Conservation (phyloP, 106 monocot genomes). For the Triglochin maritima region DNA sequence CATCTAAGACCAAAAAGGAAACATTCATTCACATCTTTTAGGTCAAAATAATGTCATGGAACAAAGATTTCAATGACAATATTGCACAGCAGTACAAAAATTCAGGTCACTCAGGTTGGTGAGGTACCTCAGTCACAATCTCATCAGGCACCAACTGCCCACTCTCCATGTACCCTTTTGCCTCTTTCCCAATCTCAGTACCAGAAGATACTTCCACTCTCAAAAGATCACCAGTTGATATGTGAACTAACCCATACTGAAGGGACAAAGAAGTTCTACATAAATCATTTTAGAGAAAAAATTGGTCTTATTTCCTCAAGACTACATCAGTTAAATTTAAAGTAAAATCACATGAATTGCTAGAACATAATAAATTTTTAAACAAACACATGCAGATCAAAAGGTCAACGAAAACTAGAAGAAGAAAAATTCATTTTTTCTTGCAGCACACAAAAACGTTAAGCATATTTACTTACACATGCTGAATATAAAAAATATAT, state of each 20-base stretch:
- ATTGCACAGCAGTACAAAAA: not conserved
- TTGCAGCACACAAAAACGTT: no score
- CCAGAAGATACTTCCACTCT: conserved; percentile 73
- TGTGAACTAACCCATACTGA: conserved; percentile 85
- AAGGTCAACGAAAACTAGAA: no score
- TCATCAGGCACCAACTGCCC: conserved; percentile 84
- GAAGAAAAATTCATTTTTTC: no score
- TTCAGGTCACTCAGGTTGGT: no score
- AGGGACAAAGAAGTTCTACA: not conserved
- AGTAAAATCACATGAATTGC: no score
- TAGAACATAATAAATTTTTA: no score
- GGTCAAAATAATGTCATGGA: no score
- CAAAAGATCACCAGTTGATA: conserved; percentile 93
- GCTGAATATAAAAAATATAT: no score
- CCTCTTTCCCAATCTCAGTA: conserved; percentile 80
- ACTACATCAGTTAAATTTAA: no score
- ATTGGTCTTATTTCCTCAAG: no score
- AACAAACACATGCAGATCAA: no score
- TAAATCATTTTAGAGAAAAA: not conserved
- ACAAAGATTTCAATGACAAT: not conserved
- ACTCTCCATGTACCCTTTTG: conserved; percentile 83
- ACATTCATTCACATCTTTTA: not conserved
- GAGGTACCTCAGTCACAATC: conserved; percentile 72
- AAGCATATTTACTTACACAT: no score
- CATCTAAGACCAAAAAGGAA: conserved; percentile 42